Conservation (phyloP, 257 asterid species). For the Scutellaria minor region DNA sequence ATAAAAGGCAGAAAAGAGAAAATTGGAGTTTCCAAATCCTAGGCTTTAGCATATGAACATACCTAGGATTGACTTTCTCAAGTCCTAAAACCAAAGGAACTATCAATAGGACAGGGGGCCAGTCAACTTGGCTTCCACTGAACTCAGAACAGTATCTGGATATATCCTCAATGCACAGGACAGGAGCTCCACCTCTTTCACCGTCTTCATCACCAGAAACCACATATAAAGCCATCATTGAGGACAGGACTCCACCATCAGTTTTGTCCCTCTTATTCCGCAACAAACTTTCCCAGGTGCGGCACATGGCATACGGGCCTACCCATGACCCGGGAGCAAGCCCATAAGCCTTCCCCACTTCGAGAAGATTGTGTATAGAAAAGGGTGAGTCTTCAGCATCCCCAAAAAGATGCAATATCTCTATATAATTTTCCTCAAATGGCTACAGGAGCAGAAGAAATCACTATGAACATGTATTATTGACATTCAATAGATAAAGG, state of each 20-base stretch:
- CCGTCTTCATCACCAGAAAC: slow-evolving; percentile 99
- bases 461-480: slow-evolving; percentile 25
- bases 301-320: slow-evolving; percentile 98
- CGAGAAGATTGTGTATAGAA: slow-evolving; percentile 95
- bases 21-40: background rate
- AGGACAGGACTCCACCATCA: slow-evolving; percentile 47
- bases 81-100: slow-evolving; percentile 98
- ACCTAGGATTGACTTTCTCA: slow-evolving; percentile 96
- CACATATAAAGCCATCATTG: slow-evolving; percentile 66
- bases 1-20: background rate
- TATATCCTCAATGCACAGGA: slow-evolving; percentile 74
- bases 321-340: slow-evolving; percentile 98
- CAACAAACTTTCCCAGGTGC: slow-evolving; percentile 90
- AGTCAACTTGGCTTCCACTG: slow-evolving; percentile 52
- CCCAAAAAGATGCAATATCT: slow-evolving; percentile 82
- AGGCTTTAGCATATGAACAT: slow-evolving; percentile 29
- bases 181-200: slow-evolving; percentile 99
- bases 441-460: slow-evolving; percentile 57
- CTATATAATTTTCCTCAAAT: slow-evolving; percentile 62
- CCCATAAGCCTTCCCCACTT: slow-evolving; percentile 85
- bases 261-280: slow-evolving; percentile 53
- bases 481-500: slow-evolving; percentile 5
- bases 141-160: slow-evolving; percentile 56
- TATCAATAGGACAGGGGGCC: slow-evolving; percentile 79
- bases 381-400: slow-evolving; percentile 81